phyloP scores from a whole-genome alignment of 139 green algal genomes.

The Picochlorum sp. region DNA sequence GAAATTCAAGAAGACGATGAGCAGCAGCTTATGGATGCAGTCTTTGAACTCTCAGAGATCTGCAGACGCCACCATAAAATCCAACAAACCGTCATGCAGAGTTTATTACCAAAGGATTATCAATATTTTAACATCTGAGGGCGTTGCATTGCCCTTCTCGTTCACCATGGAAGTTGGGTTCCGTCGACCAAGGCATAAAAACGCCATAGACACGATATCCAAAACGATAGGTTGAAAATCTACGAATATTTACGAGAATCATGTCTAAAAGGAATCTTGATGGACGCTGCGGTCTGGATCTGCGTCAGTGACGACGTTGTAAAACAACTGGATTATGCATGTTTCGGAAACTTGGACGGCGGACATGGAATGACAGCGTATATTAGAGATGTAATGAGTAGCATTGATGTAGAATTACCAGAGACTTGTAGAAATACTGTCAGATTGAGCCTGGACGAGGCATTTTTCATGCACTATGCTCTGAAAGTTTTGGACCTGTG shows the following conservation, averaged over 20 bases:
- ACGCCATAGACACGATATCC: slow-evolving; percentile 12
- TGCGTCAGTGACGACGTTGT: slow-evolving; percentile 11
- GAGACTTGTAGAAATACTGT: slow-evolving; percentile 11
- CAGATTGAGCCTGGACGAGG: slow-evolving; percentile 30
- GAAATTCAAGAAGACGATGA: slow-evolving; percentile 14
- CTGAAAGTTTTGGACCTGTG: slow-evolving; percentile 12
- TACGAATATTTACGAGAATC: slow-evolving; percentile 2
- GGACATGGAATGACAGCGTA: slow-evolving; percentile 12
- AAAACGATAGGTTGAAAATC: slow-evolving; percentile 21
- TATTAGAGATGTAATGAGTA: slow-evolving; percentile 8
- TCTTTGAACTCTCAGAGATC: slow-evolving; percentile 57
- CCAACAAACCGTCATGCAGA: slow-evolving; percentile 34
- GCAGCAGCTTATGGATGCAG: slow-evolving; percentile 31
- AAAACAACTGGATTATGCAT: slow-evolving; percentile 20
- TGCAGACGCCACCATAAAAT: slow-evolving; percentile 48
- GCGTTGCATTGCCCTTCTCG: no score
- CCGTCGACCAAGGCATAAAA: slow-evolving; percentile 20
- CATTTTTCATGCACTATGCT: slow-evolving; percentile 29
- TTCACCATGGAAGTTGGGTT: background rate
- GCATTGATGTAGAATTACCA: background rate
- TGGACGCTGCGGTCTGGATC: slow-evolving; percentile 24
- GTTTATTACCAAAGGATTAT: slow-evolving; percentile 52
- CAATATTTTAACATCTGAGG: slow-evolving; percentile 24
- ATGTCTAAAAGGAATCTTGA: slow-evolving; percentile 21
- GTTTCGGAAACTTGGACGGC: slow-evolving; percentile 34